Evolutionary conservation across 176 grass and related monocot species (phyloP).

Genomic region (Eragrostis curvula): DNA sequence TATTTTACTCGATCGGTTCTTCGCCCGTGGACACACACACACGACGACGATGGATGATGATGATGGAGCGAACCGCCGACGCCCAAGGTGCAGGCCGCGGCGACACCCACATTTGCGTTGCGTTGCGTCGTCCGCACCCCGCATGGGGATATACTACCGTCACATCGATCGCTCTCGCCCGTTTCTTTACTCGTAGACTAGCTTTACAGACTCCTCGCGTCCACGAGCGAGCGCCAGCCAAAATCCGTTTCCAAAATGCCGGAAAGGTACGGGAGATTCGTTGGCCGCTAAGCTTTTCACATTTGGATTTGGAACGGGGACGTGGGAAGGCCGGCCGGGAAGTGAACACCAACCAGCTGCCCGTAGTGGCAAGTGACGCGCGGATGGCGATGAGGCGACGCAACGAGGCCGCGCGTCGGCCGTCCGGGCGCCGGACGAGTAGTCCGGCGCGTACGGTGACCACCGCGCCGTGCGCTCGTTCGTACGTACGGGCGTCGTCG

Average conservation of each 20-base stretch:
- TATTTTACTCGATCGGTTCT: background rate
- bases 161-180: background rate
- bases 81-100: background rate
- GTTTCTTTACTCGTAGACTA: background rate
- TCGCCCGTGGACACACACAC: background rate
- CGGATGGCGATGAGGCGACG: conserved; percentile 7
- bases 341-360: no score
- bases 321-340: background rate
- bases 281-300: background rate
- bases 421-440: no score
- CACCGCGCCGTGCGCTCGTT: background rate
- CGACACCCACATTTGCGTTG: background rate
- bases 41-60: no score
- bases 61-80: background rate
- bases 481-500: background rate
- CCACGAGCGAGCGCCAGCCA: background rate
- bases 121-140: no score
- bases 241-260: background rate
- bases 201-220: background rate
- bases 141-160: no score
- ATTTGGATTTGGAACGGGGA: background rate
- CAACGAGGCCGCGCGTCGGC: background rate
- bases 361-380: background rate
- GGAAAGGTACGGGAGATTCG: background rate
- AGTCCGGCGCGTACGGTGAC: no score